Percentiles rank a stretch among this genome's conserved stretches.
phyloP scores from a whole-genome alignment of 2,329 filamentous ascomycete genomes.

The Penicillium expansum region DNA sequence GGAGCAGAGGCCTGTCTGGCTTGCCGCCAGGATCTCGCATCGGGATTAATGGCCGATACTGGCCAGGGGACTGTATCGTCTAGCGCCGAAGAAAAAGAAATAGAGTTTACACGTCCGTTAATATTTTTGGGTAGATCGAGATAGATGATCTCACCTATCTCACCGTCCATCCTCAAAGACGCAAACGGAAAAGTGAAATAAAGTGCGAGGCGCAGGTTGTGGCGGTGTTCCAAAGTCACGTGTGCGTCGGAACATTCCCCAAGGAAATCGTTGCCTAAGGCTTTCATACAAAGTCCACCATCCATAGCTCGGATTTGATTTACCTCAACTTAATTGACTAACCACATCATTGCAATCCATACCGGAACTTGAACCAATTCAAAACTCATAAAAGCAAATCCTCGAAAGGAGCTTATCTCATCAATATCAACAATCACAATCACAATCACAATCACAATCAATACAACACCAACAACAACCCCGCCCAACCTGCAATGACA shows the following conservation, averaged over 20 bases:
- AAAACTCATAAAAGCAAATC: background rate
- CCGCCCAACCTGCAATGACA: slow-evolving; percentile 9
- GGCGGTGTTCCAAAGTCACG: slow-evolving; percentile 7
- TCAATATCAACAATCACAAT: background rate
- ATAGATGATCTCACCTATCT: slow-evolving; percentile 11
- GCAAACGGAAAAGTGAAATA: slow-evolving; percentile 15
- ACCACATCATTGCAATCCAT: background rate
- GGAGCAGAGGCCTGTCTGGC: slow-evolving; percentile 15
- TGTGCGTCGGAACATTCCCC: slow-evolving; percentile 12
- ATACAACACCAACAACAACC: background rate
- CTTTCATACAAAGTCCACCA: slow-evolving; percentile 1
- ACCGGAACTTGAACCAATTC: too few species aligned
- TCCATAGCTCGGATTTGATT: background rate
- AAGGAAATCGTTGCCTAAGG: slow-evolving; percentile 18
- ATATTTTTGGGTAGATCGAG: slow-evolving; percentile 14
- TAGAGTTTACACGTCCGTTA: slow-evolving; percentile 2
- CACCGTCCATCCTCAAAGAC: slow-evolving; percentile 5
- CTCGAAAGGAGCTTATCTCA: background rate
- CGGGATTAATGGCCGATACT: slow-evolving; percentile 2
- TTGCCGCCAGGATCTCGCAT: slow-evolving; percentile 19
- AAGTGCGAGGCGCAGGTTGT: background rate
- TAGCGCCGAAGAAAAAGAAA: slow-evolving; percentile 9
- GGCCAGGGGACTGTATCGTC: slow-evolving; percentile 5
- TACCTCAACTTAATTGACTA: background rate
- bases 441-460: background rate